phyloP scores from a whole-genome alignment of 306 rosid species.

The Fragaria ananassa region DNA sequence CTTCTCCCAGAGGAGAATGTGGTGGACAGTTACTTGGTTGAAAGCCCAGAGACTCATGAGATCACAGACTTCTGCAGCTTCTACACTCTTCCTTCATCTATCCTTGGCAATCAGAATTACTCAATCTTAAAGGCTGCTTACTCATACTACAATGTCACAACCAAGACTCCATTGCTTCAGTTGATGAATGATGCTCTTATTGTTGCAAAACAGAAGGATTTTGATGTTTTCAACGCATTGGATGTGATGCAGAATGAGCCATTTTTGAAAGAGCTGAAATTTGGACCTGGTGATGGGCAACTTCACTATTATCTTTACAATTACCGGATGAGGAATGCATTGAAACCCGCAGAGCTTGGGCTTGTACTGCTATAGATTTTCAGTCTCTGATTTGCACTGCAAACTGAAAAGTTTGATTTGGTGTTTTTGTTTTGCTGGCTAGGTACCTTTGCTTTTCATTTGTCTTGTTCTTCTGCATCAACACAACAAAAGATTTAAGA shows the following conservation, averaged over 20 bases:
- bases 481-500: conserved; percentile 19
- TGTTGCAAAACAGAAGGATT: conserved; percentile 65
- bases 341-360: conserved; percentile 67
- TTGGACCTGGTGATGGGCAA: conserved; percentile 68
- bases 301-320: conserved; percentile 65
- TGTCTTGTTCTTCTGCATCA: conserved; percentile 25
- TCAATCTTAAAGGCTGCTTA: conserved; percentile 79
- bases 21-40: conserved; percentile 83
- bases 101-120: conserved; percentile 70
- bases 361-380: conserved; percentile 57
- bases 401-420: conserved; percentile 4
- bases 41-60: conserved; percentile 79
- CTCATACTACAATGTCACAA: conserved; percentile 69
- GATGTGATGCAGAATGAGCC: conserved; percentile 76
- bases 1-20: conserved; percentile 82
- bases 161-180: conserved; percentile 67
- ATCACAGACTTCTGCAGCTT: conserved; percentile 95
- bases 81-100: conserved; percentile 89
- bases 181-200: conserved; percentile 80
- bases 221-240: conserved; percentile 79
- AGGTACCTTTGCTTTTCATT: conserved; percentile 15
- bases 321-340: conserved; percentile 39
- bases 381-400: conserved; percentile 22
- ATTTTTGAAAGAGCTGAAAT: conserved; percentile 57
- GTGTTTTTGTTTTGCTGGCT: conserved; percentile 9